Evolutionary conservation across 108 stramenopile genomes (phyloP).

Genomic region (Parietichytrium sp.): DNA sequence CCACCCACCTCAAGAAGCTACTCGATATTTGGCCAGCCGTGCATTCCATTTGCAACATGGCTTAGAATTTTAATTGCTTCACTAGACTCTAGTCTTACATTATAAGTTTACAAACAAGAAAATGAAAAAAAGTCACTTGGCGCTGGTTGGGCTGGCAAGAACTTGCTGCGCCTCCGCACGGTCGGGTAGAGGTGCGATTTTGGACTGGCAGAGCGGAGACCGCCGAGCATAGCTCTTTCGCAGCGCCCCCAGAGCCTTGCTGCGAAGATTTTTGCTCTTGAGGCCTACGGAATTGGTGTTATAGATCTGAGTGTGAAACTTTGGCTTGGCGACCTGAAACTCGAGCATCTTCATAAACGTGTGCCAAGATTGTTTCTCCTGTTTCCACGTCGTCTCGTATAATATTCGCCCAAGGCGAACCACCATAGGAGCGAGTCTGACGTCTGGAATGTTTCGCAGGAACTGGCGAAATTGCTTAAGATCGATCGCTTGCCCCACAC

Average conservation of each 20-base stretch:
- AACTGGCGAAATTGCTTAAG: neutral
- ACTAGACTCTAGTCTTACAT: neutral
- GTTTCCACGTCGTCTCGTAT: neutral
- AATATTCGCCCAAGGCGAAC: neutral
- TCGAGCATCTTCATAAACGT: neutral
- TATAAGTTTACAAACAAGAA: neutral
- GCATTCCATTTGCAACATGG: too few relatives aligned
- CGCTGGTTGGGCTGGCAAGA: too few relatives aligned
- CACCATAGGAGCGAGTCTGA: neutral
- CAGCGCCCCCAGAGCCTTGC: neutral
- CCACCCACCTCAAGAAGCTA: too few relatives aligned
- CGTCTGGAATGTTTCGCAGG: neutral
- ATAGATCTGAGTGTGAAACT: neutral
- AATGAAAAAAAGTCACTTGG: neutral
- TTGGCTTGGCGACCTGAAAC: slow-evolving; percentile 13
- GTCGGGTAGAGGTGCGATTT: neutral
- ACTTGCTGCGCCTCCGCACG: too few relatives aligned
- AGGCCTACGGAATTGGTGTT: neutral
- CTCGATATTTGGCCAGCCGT: too few relatives aligned
- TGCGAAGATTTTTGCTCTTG: neutral
- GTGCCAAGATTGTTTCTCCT: neutral
- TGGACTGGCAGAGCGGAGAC: neutral
- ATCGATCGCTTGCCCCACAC: too few relatives aligned
- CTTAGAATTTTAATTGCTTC: too few relatives aligned
- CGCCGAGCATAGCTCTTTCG: slow-evolving; percentile 10